phyloP scores from a whole-genome alignment of 768 basidiomycete species.

The Favolaschia claudopus region DNA sequence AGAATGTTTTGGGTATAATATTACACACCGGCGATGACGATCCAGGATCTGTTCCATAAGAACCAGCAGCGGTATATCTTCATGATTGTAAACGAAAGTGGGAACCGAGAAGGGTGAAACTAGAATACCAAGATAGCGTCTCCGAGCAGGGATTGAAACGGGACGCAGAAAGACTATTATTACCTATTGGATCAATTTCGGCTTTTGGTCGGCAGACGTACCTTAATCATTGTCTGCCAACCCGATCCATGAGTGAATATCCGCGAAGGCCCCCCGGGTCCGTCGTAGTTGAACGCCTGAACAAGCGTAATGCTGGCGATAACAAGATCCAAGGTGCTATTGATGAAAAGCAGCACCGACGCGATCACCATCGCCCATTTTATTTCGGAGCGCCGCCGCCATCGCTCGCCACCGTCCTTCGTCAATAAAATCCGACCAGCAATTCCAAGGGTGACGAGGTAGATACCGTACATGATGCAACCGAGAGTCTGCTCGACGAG shows the following conservation, averaged over 20 bases:
- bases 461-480: too few relatives aligned
- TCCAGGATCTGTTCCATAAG: background rate
- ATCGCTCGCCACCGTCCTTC: too few relatives aligned
- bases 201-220: background rate
- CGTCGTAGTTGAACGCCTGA: background rate
- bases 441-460: too few relatives aligned
- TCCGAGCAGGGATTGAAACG: background rate
- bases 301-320: background rate
- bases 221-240: background rate
- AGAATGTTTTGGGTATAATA: too few relatives aligned
- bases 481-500: too few relatives aligned
- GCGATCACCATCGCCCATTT: background rate
- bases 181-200: background rate
- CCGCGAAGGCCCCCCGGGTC: background rate
- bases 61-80: constrained; percentile 5
- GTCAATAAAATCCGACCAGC: too few relatives aligned
- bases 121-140: background rate
- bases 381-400: too few relatives aligned
- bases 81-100: too few relatives aligned
- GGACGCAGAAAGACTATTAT: background rate
- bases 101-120: background rate
- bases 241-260: background rate
- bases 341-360: background rate
- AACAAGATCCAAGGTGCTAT: background rate
- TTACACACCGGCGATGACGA: too few relatives aligned